Percentiles rank a stretch among this genome's conserved stretches.
phyloP scores from a whole-genome alignment of 805 yeast species.

The Alloascoidea africana region DNA sequence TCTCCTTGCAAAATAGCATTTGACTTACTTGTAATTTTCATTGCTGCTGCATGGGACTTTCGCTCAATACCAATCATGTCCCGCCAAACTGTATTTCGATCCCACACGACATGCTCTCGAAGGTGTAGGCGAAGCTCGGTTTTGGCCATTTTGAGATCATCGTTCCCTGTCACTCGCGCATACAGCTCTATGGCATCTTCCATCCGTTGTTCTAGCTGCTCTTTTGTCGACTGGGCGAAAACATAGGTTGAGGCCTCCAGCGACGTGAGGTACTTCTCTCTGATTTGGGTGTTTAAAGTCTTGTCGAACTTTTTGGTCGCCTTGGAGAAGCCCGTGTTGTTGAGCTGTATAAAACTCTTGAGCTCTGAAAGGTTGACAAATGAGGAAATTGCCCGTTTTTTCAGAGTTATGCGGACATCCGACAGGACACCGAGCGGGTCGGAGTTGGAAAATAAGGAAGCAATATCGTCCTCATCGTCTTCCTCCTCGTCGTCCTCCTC shows the following conservation, averaged over 20 bases:
- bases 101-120: constrained; percentile 94
- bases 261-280: constrained; percentile 38
- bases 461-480: constrained; percentile 6
- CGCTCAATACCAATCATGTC: constrained; percentile 88
- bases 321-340: constrained; percentile 79
- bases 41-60: constrained; percentile 57
- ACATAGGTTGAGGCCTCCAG: constrained; percentile 31
- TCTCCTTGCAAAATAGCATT: constrained; percentile 15
- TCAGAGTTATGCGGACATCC: constrained; percentile 46
- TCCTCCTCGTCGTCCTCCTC: constrained; percentile 4
- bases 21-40: constrained; percentile 15
- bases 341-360: constrained; percentile 69
- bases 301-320: constrained; percentile 89
- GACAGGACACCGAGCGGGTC: constrained; percentile 21
- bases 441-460: too few relatives aligned
- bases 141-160: constrained; percentile 26
- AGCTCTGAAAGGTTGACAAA: constrained; percentile 73
- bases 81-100: constrained; percentile 94
- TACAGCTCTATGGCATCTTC: constrained; percentile 37
- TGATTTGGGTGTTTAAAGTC: constrained; percentile 46
- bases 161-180: constrained; percentile 32
- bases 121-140: constrained; percentile 37
- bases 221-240: constrained; percentile 35
- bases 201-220: constrained; percentile 33
- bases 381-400: constrained; percentile 45